phyloP scores from a whole-genome alignment of 2,329 filamentous ascomycete genomes.

The Curvularia verruculosa region DNA sequence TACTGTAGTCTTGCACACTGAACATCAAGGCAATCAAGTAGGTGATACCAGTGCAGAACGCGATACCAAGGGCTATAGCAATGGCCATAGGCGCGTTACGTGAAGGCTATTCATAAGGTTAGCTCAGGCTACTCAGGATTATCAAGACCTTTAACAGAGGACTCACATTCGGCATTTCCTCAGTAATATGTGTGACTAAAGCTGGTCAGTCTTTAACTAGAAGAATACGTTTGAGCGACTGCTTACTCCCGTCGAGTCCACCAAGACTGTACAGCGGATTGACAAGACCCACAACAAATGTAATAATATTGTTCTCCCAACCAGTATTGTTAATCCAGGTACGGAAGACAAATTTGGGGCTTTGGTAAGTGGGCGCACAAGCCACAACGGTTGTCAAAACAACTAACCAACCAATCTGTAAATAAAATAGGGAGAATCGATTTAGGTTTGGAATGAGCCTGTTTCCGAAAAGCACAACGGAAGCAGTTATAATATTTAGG shows the following conservation, averaged over 20 bases:
- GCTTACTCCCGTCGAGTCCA: constrained; percentile 1
- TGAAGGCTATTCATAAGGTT: constrained; percentile 27
- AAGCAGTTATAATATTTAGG: constrained; percentile 13
- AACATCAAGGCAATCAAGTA: constrained; percentile 61
- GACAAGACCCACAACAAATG: not conserved
- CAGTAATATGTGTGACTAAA: not conserved
- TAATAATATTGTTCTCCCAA: constrained; percentile 15
- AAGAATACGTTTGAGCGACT: not conserved
- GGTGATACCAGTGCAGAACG: constrained; percentile 57
- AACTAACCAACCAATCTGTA: constrained; percentile 19
- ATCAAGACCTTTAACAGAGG: not conserved
- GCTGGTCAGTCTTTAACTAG: not conserved
- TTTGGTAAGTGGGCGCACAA: constrained; percentile 14
- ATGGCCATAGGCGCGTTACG: constrained; percentile 49
- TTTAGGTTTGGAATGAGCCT: constrained; percentile 16
- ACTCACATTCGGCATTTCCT: constrained; percentile 3
- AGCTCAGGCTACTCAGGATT: not conserved
- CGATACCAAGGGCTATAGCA: constrained; percentile 56
- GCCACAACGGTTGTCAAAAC: constrained; percentile 16
- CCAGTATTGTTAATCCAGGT: constrained; percentile 23
- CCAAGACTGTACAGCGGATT: not conserved
- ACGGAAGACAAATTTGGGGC: constrained; percentile 16
- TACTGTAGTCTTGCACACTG: constrained; percentile 15
- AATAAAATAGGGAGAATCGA: constrained; percentile 17
- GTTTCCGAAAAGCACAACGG: constrained; percentile 16